Percentiles rank a stretch among this genome's conserved stretches.
These are phyloP conservation scores for Alternaria conjuncta DNA, from an alignment of 2,329 filamentous ascomycete species.

Conservation along the genomic window DNA sequence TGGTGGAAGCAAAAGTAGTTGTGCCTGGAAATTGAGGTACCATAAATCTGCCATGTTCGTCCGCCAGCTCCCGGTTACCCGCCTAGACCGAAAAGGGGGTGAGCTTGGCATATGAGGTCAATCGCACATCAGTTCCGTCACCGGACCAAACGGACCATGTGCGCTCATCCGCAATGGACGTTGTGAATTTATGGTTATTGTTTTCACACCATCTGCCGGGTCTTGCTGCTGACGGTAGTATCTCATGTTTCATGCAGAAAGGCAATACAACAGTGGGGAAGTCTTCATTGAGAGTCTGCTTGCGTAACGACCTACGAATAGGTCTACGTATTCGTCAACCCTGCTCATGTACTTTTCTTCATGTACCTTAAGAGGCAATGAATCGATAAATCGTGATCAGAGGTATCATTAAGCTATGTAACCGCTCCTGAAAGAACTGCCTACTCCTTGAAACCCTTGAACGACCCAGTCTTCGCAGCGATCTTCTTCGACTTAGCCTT, in stretches of 20 bases:
- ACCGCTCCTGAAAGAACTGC: not conserved
- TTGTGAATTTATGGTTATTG: not conserved
- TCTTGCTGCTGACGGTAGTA: not conserved
- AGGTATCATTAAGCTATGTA: not conserved
- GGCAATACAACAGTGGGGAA: not conserved
- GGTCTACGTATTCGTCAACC: not conserved
- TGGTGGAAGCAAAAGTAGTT: constrained; percentile 5
- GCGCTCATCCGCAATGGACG: not conserved
- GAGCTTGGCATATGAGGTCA: constrained; percentile 21
- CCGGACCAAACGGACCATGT: not conserved
- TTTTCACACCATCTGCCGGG: not conserved
- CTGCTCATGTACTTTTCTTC: not conserved
- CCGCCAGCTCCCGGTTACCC: constrained; percentile 31
- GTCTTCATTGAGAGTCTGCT: not conserved
- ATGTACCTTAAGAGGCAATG: not conserved
- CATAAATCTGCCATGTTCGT: constrained; percentile 26
- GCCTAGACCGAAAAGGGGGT: constrained; percentile 34
- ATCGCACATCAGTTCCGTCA: constrained; percentile 11
- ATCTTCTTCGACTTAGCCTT: constrained; percentile 38
- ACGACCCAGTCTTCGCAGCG: constrained; percentile 12
- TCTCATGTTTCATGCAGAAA: not conserved
- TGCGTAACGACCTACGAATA: not conserved
- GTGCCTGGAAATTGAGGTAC: constrained; percentile 17
- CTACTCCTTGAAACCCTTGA: constrained; percentile 21
- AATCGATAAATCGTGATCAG: not conserved